Percentiles rank a stretch among this genome's conserved stretches.
Conservation (phyloP, 2,329 filamentous ascomycete species). For the Claviceps sorghi region DNA sequence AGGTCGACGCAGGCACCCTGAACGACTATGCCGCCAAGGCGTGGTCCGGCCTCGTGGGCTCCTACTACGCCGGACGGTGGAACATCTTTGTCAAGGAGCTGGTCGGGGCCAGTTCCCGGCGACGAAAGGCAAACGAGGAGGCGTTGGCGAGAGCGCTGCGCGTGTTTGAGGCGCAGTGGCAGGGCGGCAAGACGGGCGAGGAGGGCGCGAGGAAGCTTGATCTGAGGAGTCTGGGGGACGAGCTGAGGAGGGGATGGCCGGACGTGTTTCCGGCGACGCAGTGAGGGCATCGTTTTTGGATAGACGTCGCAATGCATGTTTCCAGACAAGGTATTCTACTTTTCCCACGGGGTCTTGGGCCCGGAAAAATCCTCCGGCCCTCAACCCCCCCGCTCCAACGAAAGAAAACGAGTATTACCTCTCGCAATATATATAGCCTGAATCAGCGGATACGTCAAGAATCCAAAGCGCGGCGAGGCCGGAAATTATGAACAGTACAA, state of each 20-base stretch:
- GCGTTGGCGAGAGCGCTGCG: conserved; percentile 1
- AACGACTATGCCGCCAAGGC: conserved; percentile 34
- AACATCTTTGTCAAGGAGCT: conserved; percentile 28
- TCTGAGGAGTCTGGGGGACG: not conserved
- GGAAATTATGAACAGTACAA: too few species aligned
- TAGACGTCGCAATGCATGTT: not conserved
- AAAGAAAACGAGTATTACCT: too few species aligned
- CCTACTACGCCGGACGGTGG: conserved; percentile 34
- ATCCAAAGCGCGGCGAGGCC: too few species aligned
- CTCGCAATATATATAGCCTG: too few species aligned
- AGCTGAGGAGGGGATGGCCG: not conserved
- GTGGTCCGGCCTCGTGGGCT: conserved; percentile 31
- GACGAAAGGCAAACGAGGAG: not conserved
- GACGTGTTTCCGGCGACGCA: not conserved
- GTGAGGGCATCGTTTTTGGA: not conserved
- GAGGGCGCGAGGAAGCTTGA: not conserved
- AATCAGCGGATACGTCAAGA: too few species aligned
- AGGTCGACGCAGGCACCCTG: conserved; percentile 19
- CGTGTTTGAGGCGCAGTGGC: conserved; percentile 3
- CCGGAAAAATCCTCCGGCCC: too few species aligned
- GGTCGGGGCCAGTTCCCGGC: conserved; percentile 1
- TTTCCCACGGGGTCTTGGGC: too few species aligned
- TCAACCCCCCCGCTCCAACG: too few species aligned
- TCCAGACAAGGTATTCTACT: not conserved
- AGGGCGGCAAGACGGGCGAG: not conserved